Conservation (phyloP, 805 yeast species). For the Wickerhamomyces chambardii region DNA sequence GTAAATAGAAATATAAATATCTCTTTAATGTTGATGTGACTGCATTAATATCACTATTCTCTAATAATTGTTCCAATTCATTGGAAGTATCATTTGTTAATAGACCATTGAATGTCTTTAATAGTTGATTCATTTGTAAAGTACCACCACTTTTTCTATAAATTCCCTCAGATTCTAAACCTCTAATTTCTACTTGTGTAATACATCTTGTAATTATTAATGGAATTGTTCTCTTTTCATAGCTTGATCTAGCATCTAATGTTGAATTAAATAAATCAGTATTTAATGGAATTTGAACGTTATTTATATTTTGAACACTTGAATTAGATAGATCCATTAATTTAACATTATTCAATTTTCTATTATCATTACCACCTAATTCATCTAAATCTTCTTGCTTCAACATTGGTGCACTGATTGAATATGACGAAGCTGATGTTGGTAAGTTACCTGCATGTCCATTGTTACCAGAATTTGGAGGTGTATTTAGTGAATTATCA, state of each 20-base stretch:
- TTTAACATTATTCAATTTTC: conserved; percentile 15
- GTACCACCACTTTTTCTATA: conserved; percentile 70
- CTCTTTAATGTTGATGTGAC: conserved; percentile 82
- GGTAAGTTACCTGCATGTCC: neutral
- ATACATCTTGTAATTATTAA: conserved; percentile 63
- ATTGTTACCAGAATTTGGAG: too few species aligned
- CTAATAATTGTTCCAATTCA: conserved; percentile 25
- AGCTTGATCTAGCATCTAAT: conserved; percentile 50
- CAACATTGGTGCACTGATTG: conserved; percentile 26
- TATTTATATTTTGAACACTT: conserved; percentile 1
- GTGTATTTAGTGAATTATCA: conserved; percentile 9
- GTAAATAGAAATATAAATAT: conserved; percentile 65
- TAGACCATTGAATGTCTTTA: conserved; percentile 21
- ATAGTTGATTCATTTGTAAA: conserved; percentile 24
- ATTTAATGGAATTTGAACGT: conserved; percentile 1
- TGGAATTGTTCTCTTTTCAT: conserved; percentile 62
- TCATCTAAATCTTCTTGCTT: conserved; percentile 22
- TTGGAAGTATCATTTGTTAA: conserved; percentile 22
- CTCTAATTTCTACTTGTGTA: conserved; percentile 68
- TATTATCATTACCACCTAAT: conserved; percentile 25
- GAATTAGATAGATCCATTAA: neutral
- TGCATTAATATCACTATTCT: conserved; percentile 68
- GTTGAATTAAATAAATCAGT: conserved; percentile 30
- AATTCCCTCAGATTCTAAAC: conserved; percentile 75
- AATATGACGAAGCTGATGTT: conserved; percentile 10